phyloP scores from a whole-genome alignment of 2,329 filamentous ascomycete species.

The Monosporascus sp. region DNA sequence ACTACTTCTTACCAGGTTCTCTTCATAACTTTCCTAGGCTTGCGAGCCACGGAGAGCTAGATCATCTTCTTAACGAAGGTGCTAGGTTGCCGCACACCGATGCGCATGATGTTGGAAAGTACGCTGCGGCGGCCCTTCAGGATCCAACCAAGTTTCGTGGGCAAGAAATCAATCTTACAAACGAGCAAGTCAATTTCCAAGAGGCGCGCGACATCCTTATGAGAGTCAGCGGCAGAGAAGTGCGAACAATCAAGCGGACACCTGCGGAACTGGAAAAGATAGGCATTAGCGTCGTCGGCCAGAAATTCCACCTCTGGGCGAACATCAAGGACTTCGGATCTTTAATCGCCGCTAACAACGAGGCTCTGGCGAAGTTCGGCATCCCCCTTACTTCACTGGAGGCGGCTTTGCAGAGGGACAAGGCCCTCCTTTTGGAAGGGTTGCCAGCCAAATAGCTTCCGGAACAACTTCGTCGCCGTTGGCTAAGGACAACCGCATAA shows the following conservation, averaged over 20 bases:
- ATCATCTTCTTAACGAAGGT: constrained; percentile 16
- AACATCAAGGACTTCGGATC: constrained; percentile 20
- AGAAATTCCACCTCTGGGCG: constrained; percentile 20
- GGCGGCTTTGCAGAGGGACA: constrained; percentile 18
- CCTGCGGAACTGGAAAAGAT: constrained; percentile 16
- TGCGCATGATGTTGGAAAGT: constrained; percentile 25
- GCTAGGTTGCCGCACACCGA: constrained; percentile 24
- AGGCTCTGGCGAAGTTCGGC: constrained; percentile 20
- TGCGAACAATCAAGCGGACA: constrained; percentile 15
- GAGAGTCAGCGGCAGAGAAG: constrained; percentile 25
- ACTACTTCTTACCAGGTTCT: constrained; percentile 20
- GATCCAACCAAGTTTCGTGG: constrained; percentile 24
- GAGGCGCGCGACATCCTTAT: constrained; percentile 23
- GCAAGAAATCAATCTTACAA: constrained; percentile 26
- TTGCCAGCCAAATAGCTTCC: constrained; percentile 5
- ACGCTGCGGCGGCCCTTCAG: constrained; percentile 26
- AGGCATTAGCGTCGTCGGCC: constrained; percentile 10
- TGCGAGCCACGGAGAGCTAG: constrained; percentile 21
- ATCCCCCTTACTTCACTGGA: constrained; percentile 25
- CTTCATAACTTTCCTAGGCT: constrained; percentile 25
- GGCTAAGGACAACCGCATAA: too few relatives aligned
- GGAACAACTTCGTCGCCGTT: too few relatives aligned
- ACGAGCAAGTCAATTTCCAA: constrained; percentile 25
- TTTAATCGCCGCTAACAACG: constrained; percentile 6
- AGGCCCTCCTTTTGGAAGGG: constrained; percentile 14